Conservation (phyloP, 495 filamentous ascomycete genomes). For the Trypethelium eluteriae region DNA sequence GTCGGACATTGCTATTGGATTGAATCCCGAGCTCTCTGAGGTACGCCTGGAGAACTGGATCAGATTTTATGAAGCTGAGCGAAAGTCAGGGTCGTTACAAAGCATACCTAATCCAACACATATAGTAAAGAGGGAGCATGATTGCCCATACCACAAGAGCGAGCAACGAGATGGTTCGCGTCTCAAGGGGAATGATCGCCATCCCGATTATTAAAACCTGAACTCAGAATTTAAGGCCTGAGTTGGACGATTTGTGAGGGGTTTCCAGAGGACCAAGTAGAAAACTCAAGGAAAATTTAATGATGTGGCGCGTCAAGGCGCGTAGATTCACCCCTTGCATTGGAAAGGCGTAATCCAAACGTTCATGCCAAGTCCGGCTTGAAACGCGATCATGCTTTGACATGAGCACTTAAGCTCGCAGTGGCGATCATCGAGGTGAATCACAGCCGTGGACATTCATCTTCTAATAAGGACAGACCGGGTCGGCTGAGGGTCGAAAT, state of each 20-base stretch:
- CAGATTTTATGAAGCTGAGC: background rate
- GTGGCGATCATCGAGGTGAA: too few relatives aligned
- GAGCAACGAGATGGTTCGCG: background rate
- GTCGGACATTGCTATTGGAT: background rate
- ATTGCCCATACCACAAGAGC: background rate
- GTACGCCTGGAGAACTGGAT: background rate
- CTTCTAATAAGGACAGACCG: too few relatives aligned
- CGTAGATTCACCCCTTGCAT: background rate
- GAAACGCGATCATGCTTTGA: too few relatives aligned
- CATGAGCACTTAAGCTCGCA: too few relatives aligned
- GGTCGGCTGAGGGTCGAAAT: too few relatives aligned
- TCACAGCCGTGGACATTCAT: too few relatives aligned
- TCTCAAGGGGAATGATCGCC: background rate
- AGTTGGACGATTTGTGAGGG: background rate
- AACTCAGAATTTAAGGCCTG: background rate
- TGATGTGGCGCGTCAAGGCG: background rate
- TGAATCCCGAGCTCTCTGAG: background rate
- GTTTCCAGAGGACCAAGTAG: background rate
- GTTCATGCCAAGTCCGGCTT: too few relatives aligned
- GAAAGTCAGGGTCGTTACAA: background rate
- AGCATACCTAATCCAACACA: background rate
- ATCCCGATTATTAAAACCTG: background rate
- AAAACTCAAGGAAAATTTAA: background rate
- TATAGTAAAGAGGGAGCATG: background rate
- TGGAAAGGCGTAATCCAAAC: background rate